Evolutionary conservation across 305 asterid genomes (phyloP).

Genomic region (Plantago coronopus): DNA sequence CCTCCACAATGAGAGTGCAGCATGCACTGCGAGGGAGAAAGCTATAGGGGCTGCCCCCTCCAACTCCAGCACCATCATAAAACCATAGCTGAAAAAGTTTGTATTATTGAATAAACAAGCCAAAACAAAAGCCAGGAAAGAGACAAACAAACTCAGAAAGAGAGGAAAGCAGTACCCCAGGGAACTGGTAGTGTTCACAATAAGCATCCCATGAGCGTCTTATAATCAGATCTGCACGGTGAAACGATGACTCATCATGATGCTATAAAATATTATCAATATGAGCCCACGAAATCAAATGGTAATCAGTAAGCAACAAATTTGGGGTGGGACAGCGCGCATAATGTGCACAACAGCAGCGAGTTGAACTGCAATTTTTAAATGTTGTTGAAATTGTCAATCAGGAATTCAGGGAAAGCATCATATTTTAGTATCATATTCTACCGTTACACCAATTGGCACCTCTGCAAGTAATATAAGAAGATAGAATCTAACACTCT

Average conservation of each 20-base stretch:
- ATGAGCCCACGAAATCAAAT: neutral
- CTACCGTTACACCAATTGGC: neutral
- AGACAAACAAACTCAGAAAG: too few relatives aligned
- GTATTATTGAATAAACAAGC: too few relatives aligned
- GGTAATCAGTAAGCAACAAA: too few relatives aligned
- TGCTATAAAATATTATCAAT: neutral
- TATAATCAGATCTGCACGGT: neutral
- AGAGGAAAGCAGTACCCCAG: constrained; percentile 38
- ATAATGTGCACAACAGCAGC: too few relatives aligned
- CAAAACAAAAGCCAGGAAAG: too few relatives aligned
- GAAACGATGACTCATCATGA: neutral
- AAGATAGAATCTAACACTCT: neutral
- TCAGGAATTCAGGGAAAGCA: too few relatives aligned
- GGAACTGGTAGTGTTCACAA: constrained; percentile 72
- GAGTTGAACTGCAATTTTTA: too few relatives aligned
- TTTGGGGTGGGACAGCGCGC: too few relatives aligned
- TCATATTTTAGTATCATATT: too few relatives aligned
- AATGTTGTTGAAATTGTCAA: too few relatives aligned
- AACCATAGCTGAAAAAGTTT: neutral
- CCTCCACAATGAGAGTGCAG: constrained; percentile 74
- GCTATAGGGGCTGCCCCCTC: constrained; percentile 45
- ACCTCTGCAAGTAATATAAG: neutral
- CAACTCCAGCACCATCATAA: constrained; percentile 30
- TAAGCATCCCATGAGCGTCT: constrained; percentile 35
- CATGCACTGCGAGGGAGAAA: constrained; percentile 79